Evolutionary conservation across 805 yeast species (phyloP).

Genomic region (Priceomyces carsonii): DNA sequence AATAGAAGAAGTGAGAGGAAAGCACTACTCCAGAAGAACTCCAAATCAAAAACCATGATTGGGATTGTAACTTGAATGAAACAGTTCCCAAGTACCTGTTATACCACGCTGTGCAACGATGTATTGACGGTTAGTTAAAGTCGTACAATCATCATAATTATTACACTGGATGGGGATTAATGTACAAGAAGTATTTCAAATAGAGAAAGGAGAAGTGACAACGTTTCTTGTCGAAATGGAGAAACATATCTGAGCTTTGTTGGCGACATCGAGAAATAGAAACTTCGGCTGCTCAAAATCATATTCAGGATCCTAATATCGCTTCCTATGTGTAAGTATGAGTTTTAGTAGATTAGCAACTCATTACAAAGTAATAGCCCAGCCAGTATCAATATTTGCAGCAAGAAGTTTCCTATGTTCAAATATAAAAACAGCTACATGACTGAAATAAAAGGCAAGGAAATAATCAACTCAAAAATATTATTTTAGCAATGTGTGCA

Average conservation of each 20-base stretch:
- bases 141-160: not conserved
- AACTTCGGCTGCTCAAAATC: not conserved
- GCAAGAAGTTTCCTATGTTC: not conserved
- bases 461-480: not conserved
- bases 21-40: too few relatives aligned
- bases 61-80: too few relatives aligned
- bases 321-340: conserved; percentile 6
- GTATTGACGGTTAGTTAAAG: not conserved
- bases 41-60: too few relatives aligned
- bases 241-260: not conserved
- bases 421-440: not conserved
- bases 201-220: not conserved
- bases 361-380: not conserved
- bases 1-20: too few relatives aligned
- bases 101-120: not conserved
- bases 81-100: conserved; percentile 2
- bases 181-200: conserved; percentile 1
- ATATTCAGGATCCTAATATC: conserved; percentile 2
- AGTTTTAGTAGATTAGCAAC: too few relatives aligned
- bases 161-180: not conserved
- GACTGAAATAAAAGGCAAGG: not conserved
- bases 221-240: not conserved
- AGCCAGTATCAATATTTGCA: not conserved
- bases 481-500: too few relatives aligned
- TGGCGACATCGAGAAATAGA: not conserved